Base-by-base conservation (phyloP, 1,139 yeast genomes). In the Meyerozyma carpophila region DNA sequence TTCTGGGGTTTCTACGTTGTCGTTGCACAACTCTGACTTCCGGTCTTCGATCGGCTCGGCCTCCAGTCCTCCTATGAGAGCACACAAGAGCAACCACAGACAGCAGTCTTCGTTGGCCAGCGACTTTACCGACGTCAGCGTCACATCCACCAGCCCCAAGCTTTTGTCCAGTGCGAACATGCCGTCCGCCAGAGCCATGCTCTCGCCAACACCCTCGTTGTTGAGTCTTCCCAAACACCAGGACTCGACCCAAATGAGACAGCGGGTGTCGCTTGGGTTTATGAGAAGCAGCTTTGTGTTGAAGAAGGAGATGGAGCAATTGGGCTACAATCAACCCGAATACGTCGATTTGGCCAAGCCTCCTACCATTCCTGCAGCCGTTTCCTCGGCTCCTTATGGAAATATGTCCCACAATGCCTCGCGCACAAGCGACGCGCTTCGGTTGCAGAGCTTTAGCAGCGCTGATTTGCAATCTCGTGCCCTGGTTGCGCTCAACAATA, bases 21-120 rank as follows among this genome's bases (percentile, higher is more conserved):
- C 77, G 1, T 69, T 71, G 54, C 72, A 69, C 51, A 62, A 69
- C 46, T 62, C 69, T 46, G 72, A 68, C 50, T 63, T 62, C 55
- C 63, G 66, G 44, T 56, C 61, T 6, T 54, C 59, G 21, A 55
- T 57, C 14, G 47, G 51, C 24, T 46, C 49, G 9, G 50, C 44
- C 13, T 42, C 50, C n/a, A 36, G 39, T 27, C 40, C 41, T n/a
- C 39, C 44, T 14, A 38, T 42, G 32, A 8, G 46, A 32, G 26
- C 44, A 40, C 41, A 40, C 46, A 40, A 41, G 41, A 16, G 14
- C 38, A 29, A 38, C 27, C 46, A 43, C 28, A 31, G 43, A 11
- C 44, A 51, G 36, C 51, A 45, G 29, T 41, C 48, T 8, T 47
- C 54, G 14, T 44, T 45, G 24, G 41, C 51, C 8, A 49, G 54